These are phyloP conservation scores for Coemansia sp. DNA, from an alignment of 192 early-diverging fungal species.

Conservation along the genomic window DNA sequence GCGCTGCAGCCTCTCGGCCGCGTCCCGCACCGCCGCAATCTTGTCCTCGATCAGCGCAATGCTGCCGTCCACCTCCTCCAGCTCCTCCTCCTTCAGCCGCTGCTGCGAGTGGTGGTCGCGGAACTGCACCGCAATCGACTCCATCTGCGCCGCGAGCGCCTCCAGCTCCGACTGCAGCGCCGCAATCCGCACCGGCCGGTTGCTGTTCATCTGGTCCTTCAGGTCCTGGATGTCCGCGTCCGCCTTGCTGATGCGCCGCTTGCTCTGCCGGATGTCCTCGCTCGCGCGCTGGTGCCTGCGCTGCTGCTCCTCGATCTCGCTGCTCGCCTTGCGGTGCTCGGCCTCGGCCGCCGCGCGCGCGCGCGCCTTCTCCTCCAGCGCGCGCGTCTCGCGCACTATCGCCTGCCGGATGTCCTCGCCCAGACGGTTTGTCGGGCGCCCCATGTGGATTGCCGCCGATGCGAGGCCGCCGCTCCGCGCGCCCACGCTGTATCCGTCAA, in stretches of 20 bases:
- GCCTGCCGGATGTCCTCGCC: conserved; percentile 55
- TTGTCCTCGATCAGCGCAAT: conserved; percentile 42
- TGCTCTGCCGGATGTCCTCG: conserved; percentile 44
- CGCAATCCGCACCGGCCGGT: conserved; percentile 63
- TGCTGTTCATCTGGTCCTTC: conserved; percentile 59
- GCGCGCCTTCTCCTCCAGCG: conserved; percentile 12
- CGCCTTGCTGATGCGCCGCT: conserved; percentile 31
- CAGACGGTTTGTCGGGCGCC: conserved; percentile 52
- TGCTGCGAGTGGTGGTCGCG: conserved; percentile 55
- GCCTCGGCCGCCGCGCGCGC: conserved; percentile 16
- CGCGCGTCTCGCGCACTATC: conserved; percentile 40
- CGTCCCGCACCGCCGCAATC: conserved; percentile 26
- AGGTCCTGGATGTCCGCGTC: conserved; percentile 47
- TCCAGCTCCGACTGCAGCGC: conserved; percentile 61
- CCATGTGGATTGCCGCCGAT: conserved; percentile 43
- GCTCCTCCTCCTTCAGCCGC: conserved; percentile 46
- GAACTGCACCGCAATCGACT: conserved; percentile 63
- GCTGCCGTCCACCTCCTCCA: conserved; percentile 18
- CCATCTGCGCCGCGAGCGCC: conserved; percentile 54
- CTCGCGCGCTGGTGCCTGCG: conserved; percentile 24
- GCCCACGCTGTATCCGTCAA: conserved; percentile 65
- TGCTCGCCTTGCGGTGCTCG: conserved; percentile 18
- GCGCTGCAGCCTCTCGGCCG: conserved; percentile 30
- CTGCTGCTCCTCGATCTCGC: conserved; percentile 47
- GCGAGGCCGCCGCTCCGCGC: conserved; percentile 48